These are phyloP conservation scores for Microsporum canis DNA, from an alignment of 2,329 filamentous ascomycete species.

Conservation along the genomic window DNA sequence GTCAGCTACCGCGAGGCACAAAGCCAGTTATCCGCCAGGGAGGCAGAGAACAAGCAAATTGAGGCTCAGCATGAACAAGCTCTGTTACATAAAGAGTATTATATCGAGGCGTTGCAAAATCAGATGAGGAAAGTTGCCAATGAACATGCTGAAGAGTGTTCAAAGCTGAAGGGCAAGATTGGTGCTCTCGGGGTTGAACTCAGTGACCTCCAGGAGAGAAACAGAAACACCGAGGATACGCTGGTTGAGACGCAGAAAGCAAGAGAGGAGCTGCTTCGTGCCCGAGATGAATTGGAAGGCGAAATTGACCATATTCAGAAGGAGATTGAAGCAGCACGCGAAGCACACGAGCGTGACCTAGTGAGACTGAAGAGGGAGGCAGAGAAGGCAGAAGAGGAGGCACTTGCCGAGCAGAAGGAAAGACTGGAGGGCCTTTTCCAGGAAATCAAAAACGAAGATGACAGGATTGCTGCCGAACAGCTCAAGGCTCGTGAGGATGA, in stretches of 20 bases:
- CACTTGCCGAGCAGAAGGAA: constrained; percentile 34
- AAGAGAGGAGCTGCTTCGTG: constrained; percentile 35
- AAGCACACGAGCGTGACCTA: constrained; percentile 30
- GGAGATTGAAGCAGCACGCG: constrained; percentile 28
- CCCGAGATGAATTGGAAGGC: constrained; percentile 35
- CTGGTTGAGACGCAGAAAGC: constrained; percentile 35
- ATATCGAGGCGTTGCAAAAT: constrained; percentile 42
- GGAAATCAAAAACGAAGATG: constrained; percentile 35
- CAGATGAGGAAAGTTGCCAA: constrained; percentile 40
- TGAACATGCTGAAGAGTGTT: constrained; percentile 40
- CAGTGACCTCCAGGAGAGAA: constrained; percentile 41
- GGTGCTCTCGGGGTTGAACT: constrained; percentile 42
- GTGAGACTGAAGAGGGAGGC: constrained; percentile 37
- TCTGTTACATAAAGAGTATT: constrained; percentile 42
- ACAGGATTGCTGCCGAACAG: constrained; percentile 28
- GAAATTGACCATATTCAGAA: constrained; percentile 30
- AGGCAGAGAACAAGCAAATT: constrained; percentile 40
- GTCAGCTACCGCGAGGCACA: constrained; percentile 42
- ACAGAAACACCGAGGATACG: constrained; percentile 41
- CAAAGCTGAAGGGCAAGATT: constrained; percentile 32
- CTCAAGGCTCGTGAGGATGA: constrained; percentile 33
- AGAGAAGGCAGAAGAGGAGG: constrained; percentile 21
- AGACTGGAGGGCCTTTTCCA: constrained; percentile 39
- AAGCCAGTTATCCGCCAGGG: constrained; percentile 38
- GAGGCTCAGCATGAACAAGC: constrained; percentile 41